Evolutionary conservation across 2,329 filamentous ascomycete species (phyloP), one percentile per base, ranked within the genome.

Genomic region (Fusarium dimerum): DNA sequence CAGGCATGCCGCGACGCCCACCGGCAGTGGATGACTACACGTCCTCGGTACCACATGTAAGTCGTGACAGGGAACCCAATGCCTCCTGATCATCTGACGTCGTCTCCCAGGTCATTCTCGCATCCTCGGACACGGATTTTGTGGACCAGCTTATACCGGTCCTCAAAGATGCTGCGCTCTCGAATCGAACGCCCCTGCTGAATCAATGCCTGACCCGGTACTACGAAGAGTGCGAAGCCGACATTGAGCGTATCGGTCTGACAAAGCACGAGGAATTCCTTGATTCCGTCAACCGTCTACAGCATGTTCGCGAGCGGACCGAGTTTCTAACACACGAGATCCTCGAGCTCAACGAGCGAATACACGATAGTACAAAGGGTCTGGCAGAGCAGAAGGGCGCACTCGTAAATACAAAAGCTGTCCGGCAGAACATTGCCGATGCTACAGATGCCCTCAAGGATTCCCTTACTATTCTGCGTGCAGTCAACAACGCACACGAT

Each of bases 211-310:
- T 75, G 20, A 66, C 57, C 12, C 85, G 87, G 61, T 95, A 96
- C 71, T 90, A 92, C 34, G 86, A 88, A 61, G 90, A 94, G 43
- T 87, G 92, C 55, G 94, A 99, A 71, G 75, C 83, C 13, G 92
- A 97, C 64, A 97, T 99, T 60, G 94, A 99, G 74, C 85, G 85
- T 18, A 95, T 97, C 64, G 96, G 94, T 64, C 86, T 96, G 65
- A 93, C 90, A 11, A 96, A 97, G 66, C 94, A 99, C 67, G 93
- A 97, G 68, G 94, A 97, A 66, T 99, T 99, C 67, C 87, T 97
- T 34, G 85, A 84, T 59, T 97, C 93, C 0, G 92, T 99, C 61
- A 95, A 94, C 66, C 91, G 95, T 68, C 83, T 99, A n/a, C 89
- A 97, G 63, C 84, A 85, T 53, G 92, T 97, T 47, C 88, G 93